Evolutionary conservation across 108 stramenopile species (phyloP), one percentile per base, ranked within the genome.

Genomic region (Skeletonema potamos): DNA sequence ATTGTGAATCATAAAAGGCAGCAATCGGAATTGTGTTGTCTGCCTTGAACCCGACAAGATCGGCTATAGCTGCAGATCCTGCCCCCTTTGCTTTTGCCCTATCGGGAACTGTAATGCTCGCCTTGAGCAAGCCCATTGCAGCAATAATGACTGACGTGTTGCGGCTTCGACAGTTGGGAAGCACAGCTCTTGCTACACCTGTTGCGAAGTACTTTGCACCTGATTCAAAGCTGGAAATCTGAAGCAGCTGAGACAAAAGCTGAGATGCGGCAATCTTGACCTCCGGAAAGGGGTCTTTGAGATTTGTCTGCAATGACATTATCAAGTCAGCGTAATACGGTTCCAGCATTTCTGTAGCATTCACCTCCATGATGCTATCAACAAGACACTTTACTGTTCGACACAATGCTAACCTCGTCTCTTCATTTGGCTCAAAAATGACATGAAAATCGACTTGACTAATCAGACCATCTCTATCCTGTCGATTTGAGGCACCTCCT

Each of bases 11-110:
- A 65, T 91, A 94, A 30, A 92, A 94, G 43, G 87, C 75, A 6
- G 89, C 88, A n/a, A 92, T 77, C 1, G 88, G 88, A 6, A 94
- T 66, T 27, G 76, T 65, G 67, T 95, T 95, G 24, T 90, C 87
- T 56, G 85, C 89, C 24, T 81, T 72, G 68, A 85, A 93, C 8
- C 93, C 93, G 22, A 90, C 85, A 6, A 93, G 74, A 64, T 95
- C 93, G 4, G 48, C 57, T 33, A 95, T 95, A 11, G 89, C 90
- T 2, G 83, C 74, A 11, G 90, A 85, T 5, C 90, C 93, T 1
- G 93, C 87, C 10, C 90, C 91, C 32, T 90, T 88, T n/a, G 73
- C 51, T 58, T 86, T 86, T 4, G 78, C 85, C 34, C 58, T 59
- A 57, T 86, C 76, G 0, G 82, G 82, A 51, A 84, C 76, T 20